Conservation (phyloP, 108 stramenopile species). For the Mayamaea pseudoterrestris region DNA sequence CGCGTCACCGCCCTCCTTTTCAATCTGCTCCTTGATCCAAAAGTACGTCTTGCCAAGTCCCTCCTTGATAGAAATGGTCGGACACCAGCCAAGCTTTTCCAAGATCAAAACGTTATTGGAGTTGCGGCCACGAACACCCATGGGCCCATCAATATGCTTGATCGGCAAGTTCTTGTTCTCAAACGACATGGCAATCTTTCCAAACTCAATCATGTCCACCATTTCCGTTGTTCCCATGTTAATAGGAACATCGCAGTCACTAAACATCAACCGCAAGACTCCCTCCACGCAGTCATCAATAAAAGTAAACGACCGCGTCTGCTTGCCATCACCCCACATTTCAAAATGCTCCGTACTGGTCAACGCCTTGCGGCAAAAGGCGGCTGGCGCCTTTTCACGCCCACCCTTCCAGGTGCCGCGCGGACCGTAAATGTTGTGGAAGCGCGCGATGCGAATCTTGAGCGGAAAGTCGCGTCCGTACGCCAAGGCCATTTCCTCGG, state of each 20-base stretch:
- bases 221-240: slow-evolving; percentile 96
- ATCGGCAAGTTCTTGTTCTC: slow-evolving; percentile 84
- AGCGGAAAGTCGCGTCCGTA: slow-evolving; percentile 95
- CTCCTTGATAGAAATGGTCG: slow-evolving; percentile 73
- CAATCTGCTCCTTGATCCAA: slow-evolving; percentile 94
- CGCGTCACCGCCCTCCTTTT: slow-evolving; percentile 65
- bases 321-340: slow-evolving; percentile 96
- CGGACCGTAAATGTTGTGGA: slow-evolving; percentile 99
- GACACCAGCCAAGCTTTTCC: slow-evolving; percentile 94
- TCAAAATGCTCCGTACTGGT: slow-evolving; percentile 86
- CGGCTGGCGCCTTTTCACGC: slow-evolving; percentile 98
- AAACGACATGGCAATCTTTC: slow-evolving; percentile 84
- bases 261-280: slow-evolving; percentile 88
- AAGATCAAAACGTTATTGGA: slow-evolving; percentile 92
- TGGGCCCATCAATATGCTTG: slow-evolving; percentile 97
- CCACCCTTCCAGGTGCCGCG: slow-evolving; percentile 98
- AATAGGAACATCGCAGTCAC: slow-evolving; percentile 86
- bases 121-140: slow-evolving; percentile 98
- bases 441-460: slow-evolving; percentile 86
- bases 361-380: slow-evolving; percentile 98
- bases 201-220: slow-evolving; percentile 95
- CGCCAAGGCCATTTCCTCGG: slow-evolving; percentile 97
- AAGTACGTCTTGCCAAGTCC: slow-evolving; percentile 89
- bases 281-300: slow-evolving; percentile 99
- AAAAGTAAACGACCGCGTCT: slow-evolving; percentile 97